Conservation (phyloP, 768 basidiomycete species). For the Dacryopinax primogenitus region DNA sequence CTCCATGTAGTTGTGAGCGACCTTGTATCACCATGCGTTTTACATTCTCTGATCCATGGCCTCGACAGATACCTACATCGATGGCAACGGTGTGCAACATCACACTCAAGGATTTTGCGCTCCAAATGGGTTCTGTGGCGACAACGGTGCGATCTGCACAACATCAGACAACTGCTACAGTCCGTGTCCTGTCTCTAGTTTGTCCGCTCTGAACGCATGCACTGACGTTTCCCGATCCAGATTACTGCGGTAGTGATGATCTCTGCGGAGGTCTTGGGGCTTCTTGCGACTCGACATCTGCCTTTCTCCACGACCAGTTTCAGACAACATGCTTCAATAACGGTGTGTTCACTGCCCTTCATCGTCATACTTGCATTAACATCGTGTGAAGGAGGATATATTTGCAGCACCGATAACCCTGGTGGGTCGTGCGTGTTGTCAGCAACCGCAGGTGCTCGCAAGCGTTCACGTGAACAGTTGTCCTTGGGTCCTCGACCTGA, state of each 20-base stretch:
- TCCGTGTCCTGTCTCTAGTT: not conserved
- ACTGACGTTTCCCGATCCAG: not conserved
- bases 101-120: not conserved
- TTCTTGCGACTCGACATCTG: not conserved
- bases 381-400: too few relatives aligned
- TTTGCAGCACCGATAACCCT: too few relatives aligned
- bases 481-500: not conserved
- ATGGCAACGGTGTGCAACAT: too few relatives aligned
- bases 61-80: too few relatives aligned
- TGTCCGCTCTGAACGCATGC: not conserved
- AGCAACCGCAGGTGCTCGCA: not conserved
- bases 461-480: not conserved
- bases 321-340: not conserved
- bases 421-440: not conserved
- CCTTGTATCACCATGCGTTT: too few relatives aligned
- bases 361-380: too few relatives aligned
- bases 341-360: too few relatives aligned
- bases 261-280: not conserved
- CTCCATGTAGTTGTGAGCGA: too few relatives aligned
- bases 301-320: not conserved
- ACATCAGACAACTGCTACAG: not conserved
- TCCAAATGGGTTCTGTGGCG: not conserved
- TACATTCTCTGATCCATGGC: too few relatives aligned
- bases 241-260: not conserved
- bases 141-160: not conserved